These are phyloP conservation scores for Salix suchowensis DNA, from an alignment of 345 rosid species.

Conservation along the genomic window DNA sequence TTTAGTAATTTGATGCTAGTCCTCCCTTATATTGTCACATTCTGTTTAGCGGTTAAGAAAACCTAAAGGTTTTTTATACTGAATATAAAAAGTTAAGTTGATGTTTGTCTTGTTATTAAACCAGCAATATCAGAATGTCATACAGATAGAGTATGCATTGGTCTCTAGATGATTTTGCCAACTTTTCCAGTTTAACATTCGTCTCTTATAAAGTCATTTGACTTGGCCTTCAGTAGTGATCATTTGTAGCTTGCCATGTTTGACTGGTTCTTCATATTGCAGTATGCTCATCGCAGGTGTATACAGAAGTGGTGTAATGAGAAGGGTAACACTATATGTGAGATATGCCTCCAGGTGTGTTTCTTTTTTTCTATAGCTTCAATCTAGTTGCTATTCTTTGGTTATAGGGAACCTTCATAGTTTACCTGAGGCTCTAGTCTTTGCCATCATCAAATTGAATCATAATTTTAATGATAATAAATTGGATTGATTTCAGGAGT, in stretches of 20 bases:
- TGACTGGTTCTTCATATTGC: conserved; percentile 17
- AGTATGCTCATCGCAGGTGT: conserved; percentile 86
- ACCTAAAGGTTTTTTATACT: background rate
- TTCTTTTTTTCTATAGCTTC: conserved; percentile 4
- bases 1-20: background rate
- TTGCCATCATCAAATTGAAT: background rate
- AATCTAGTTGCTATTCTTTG: background rate
- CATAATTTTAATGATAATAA: conserved; percentile 1
- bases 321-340: conserved; percentile 80
- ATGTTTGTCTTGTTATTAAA: background rate
- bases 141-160: background rate
- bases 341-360: conserved; percentile 81
- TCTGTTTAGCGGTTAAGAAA: background rate
- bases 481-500: conserved; percentile 47
- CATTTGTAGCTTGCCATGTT: background rate
- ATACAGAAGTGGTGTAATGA: conserved; percentile 94
- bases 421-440: background rate
- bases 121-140: background rate
- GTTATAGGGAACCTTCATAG: too few species aligned
- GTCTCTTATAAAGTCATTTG: background rate
- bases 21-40: background rate
- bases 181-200: conserved; percentile 7
- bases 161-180: background rate
- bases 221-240: background rate
- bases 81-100: background rate